Evolutionary conservation across 257 asterid species (phyloP).

Genomic region (Oldenlandia corymbosa): DNA sequence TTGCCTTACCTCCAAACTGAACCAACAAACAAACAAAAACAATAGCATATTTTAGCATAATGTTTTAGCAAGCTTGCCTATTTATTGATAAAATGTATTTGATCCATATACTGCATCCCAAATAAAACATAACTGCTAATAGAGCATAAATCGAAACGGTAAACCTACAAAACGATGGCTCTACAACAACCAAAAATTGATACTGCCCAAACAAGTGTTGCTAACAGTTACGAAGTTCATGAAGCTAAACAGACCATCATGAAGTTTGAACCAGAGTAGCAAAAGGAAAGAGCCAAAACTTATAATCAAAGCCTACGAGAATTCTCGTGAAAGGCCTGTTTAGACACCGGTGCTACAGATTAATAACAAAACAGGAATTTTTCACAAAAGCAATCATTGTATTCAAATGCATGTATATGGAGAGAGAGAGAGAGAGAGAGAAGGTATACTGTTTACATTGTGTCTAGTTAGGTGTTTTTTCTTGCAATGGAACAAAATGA

Average conservation of each 20-base stretch:
- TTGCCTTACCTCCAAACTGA: conserved; percentile 91
- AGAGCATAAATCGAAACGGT: neutral
- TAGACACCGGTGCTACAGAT: neutral
- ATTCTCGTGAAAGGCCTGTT: neutral
- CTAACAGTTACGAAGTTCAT: neutral
- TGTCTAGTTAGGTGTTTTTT: too few relatives aligned
- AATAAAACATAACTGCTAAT: neutral
- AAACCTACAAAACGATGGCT: neutral
- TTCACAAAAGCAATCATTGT: too few relatives aligned
- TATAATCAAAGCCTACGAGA: neutral
- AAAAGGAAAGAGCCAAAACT: too few relatives aligned
- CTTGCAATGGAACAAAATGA: too few relatives aligned
- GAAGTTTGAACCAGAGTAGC: neutral
- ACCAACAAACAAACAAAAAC: neutral
- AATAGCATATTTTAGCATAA: neutral
- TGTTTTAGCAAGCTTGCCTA: too few relatives aligned
- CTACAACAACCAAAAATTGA: neutral
- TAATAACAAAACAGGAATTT: too few relatives aligned
- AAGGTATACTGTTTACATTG: too few relatives aligned
- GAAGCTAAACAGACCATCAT: neutral
- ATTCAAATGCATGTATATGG: too few relatives aligned
- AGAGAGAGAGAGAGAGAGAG: conserved; percentile 18
- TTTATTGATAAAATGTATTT: neutral
- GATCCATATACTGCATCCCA: neutral
- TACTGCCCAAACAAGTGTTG: neutral